phyloP scores from a whole-genome alignment of 1,284 basidiomycete genomes.

The Cystobasidiaceae sp. region DNA sequence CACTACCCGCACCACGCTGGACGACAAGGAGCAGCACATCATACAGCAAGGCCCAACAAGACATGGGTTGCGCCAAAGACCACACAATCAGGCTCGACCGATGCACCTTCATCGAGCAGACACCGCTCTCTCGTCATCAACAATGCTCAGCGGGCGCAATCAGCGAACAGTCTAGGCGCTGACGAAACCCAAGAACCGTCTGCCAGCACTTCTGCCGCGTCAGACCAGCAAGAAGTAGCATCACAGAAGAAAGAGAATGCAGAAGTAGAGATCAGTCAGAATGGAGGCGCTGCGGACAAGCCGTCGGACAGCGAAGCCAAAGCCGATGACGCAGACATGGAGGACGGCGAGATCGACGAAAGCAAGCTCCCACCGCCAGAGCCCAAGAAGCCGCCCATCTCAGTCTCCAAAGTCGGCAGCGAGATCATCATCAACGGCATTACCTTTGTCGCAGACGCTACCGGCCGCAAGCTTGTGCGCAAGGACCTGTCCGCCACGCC shows the following conservation, averaged over 20 bases:
- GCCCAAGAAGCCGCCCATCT: neutral
- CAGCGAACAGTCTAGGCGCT: no score
- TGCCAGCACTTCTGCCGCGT: no score
- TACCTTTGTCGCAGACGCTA: slow-evolving; percentile 60
- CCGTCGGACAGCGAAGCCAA: neutral
- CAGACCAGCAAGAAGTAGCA: neutral
- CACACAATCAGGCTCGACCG: no score
- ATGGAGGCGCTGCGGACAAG: neutral
- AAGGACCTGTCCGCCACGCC: slow-evolving; percentile 55
- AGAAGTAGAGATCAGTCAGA: neutral
- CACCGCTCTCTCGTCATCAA: neutral
- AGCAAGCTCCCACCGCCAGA: neutral
- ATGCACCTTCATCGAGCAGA: no score
- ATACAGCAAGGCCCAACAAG: neutral
- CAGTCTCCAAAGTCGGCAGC: slow-evolving; percentile 32
- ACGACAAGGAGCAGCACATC: neutral
- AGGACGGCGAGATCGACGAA: slow-evolving; percentile 24
- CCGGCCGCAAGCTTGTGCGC: slow-evolving; percentile 67
- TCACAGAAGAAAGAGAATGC: no score
- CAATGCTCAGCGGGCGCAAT: neutral
- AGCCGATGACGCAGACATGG: slow-evolving; percentile 12
- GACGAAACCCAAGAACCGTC: no score
- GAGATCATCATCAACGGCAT: slow-evolving; percentile 72
- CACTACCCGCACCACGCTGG: neutral
- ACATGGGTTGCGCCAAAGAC: neutral